Conservation (phyloP, 1,139 yeast genomes). For the Geotrichum restrictum region DNA sequence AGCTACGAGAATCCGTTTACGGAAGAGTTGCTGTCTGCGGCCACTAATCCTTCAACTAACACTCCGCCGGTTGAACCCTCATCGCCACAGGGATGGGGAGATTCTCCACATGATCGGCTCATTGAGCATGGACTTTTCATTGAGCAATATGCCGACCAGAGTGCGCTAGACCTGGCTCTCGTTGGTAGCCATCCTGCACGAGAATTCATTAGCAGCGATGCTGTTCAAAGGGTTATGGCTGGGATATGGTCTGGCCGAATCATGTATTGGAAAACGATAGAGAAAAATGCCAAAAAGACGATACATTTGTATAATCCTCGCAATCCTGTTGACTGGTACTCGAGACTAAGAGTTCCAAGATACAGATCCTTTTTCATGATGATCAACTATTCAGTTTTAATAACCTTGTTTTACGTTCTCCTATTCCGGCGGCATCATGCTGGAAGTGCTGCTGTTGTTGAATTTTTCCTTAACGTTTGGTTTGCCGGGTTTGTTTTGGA, state of each 20-base stretch:
- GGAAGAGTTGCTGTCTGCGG: slow-evolving; percentile 9
- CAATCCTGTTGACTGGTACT: slow-evolving; percentile 28
- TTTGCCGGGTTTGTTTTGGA: slow-evolving; percentile 37
- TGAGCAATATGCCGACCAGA: slow-evolving; percentile 17
- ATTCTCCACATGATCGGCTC: slow-evolving; percentile 15
- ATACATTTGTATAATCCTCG: slow-evolving; percentile 28
- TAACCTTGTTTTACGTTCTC: slow-evolving; percentile 32
- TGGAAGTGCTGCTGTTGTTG: slow-evolving; percentile 24
- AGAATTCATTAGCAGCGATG: slow-evolving; percentile 18
- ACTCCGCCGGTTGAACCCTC: neutral
- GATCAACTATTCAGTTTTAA: slow-evolving; percentile 33
- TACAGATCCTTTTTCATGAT: slow-evolving; percentile 35
- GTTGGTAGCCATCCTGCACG: slow-evolving; percentile 17
- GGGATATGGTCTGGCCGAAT: slow-evolving; percentile 38
- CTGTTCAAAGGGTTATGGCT: slow-evolving; percentile 14
- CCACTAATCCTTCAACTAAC: slow-evolving; percentile 6
- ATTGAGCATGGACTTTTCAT: slow-evolving; percentile 19
- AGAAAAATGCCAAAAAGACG: slow-evolving; percentile 28
- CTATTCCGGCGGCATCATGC: slow-evolving; percentile 24
- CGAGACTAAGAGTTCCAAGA: slow-evolving; percentile 36
- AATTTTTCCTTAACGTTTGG: slow-evolving; percentile 34
- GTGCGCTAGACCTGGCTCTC: slow-evolving; percentile 17
- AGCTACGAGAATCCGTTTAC: neutral
- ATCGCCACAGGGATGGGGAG: slow-evolving; percentile 2
- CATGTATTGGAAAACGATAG: slow-evolving; percentile 37